These are phyloP conservation scores for Sporobolomyces roseus DNA, from an alignment of 768 basidiomycete genomes.

Conservation along the genomic window DNA sequence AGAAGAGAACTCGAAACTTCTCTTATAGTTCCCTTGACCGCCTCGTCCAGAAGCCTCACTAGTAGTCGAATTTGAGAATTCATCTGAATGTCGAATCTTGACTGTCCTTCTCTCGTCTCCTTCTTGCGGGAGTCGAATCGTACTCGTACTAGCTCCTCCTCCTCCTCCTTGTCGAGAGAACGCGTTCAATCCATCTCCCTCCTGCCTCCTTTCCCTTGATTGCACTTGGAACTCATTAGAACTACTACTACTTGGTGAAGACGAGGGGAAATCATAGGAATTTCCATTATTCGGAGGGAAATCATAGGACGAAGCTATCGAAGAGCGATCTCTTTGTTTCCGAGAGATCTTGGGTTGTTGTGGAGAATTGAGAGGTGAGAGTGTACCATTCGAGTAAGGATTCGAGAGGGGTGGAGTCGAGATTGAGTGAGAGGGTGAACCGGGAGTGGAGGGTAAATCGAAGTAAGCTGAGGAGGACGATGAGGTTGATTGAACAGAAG, in stretches of 20 bases:
- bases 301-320: conserved; percentile 4
- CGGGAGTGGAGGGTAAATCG: not conserved
- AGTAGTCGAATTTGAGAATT: not conserved
- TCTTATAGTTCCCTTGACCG: not conserved
- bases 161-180: not conserved
- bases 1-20: not conserved
- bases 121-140: conserved; percentile 10
- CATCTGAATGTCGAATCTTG: conserved; percentile 10
- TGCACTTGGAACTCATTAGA: not conserved
- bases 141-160: conserved; percentile 13
- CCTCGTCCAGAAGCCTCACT: no score
- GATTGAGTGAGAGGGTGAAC: not conserved
- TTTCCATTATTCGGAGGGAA: conserved; percentile 35
- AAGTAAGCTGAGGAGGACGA: conserved; percentile 6
- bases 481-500: no score
- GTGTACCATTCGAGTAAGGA: not conserved
- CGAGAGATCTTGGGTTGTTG: not conserved
- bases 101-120: not conserved
- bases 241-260: not conserved
- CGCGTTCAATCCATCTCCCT: not conserved
- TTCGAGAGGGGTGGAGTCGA: not conserved
- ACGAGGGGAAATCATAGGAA: not conserved
- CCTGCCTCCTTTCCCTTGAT: not conserved
- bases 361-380: conserved; percentile 7
- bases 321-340: conserved; percentile 3